Conservation (phyloP, 2,329 filamentous ascomycete species). For the Fusarium subglutinans region DNA sequence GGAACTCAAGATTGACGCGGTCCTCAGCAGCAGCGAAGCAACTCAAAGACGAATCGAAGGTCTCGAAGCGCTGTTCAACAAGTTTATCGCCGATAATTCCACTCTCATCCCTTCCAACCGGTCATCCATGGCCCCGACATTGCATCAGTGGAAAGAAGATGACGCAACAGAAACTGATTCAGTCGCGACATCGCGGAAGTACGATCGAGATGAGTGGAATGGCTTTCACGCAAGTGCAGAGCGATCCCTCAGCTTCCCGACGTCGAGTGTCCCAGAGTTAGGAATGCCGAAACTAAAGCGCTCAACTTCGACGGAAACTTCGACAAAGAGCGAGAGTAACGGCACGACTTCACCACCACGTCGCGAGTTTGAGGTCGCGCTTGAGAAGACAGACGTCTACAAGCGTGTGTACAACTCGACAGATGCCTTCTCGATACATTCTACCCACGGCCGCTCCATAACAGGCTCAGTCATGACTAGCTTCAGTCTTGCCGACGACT, state of each 20-base stretch:
- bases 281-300: neutral
- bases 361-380: neutral
- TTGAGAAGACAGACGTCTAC: constrained; percentile 2
- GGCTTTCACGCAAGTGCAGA: neutral
- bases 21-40: constrained; percentile 1
- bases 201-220: neutral
- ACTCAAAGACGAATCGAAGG: constrained; percentile 4
- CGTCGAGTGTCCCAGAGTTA: neutral
- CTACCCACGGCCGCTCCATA: neutral
- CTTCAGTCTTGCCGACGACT: constrained; percentile 15
- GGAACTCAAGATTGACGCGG: constrained; percentile 6
- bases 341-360: neutral
- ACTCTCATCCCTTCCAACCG: neutral
- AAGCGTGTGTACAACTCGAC: constrained; percentile 13
- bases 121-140: neutral
- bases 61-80: constrained; percentile 12
- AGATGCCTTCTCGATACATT: constrained; percentile 2
- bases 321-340: neutral
- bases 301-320: constrained; percentile 1
- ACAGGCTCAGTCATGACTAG: constrained; percentile 9
- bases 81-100: constrained; percentile 12
- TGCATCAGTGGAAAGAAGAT: constrained; percentile 1
- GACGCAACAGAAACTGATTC: neutral
- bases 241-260: constrained; percentile 7
- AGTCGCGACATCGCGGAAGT: neutral